phyloP scores from a whole-genome alignment of 495 filamentous ascomycete species.

The Hypoxylon trugodes region DNA sequence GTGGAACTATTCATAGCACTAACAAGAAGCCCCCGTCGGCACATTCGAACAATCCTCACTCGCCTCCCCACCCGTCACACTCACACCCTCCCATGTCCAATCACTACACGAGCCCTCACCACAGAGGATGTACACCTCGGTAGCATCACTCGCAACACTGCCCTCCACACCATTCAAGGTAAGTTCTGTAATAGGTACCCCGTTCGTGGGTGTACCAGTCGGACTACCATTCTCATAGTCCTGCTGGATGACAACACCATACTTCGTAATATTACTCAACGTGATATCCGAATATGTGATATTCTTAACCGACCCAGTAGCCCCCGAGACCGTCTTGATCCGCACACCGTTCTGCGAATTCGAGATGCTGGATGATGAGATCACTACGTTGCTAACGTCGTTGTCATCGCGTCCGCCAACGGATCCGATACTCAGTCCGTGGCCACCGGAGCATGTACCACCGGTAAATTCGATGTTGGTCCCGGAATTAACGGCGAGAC shows the following conservation, averaged over 20 bases:
- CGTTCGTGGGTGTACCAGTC: constrained; percentile 67
- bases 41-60: constrained; percentile 53
- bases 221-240: constrained; percentile 72
- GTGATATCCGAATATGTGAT: constrained; percentile 69
- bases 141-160: constrained; percentile 52
- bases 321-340: constrained; percentile 69
- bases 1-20: no score
- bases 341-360: constrained; percentile 67
- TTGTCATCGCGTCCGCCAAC: constrained; percentile 71
- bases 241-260: constrained; percentile 74
- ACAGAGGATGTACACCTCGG: constrained; percentile 62
- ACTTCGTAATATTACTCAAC: constrained; percentile 64
- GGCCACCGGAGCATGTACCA: constrained; percentile 65
- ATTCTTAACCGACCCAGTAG: constrained; percentile 64
- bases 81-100: constrained; percentile 59
- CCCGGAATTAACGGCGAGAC: constrained; percentile 69
- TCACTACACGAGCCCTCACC: constrained; percentile 53
- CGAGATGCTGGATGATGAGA: constrained; percentile 55
- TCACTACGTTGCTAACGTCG: constrained; percentile 63
- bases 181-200: constrained; percentile 68
- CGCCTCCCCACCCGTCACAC: constrained; percentile 55
- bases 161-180: constrained; percentile 63
- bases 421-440: constrained; percentile 75
- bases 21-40: constrained; percentile 42
- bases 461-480: constrained; percentile 63